Conservation (phyloP, 305 asterid genomes). For the Solanum hybrid region DNA sequence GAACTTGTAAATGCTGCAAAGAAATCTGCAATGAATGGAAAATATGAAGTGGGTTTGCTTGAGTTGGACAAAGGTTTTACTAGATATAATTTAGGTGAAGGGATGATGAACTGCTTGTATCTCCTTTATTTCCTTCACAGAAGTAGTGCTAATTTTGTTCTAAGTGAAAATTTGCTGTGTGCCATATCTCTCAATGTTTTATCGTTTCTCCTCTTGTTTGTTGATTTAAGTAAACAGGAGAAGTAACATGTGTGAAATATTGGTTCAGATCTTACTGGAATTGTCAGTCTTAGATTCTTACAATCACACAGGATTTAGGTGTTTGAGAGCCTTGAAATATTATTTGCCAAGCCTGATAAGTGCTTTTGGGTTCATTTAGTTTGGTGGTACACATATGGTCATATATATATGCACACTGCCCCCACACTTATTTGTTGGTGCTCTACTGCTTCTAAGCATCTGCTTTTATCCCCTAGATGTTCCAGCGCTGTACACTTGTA, state of each 20-base stretch:
- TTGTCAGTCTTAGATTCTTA: background rate
- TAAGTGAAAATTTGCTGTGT: background rate
- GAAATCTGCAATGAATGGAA: constrained; percentile 18
- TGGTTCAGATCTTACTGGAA: background rate
- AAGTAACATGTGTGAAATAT: background rate
- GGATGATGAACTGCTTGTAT: constrained; percentile 10
- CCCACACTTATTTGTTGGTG: background rate
- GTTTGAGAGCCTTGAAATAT: background rate
- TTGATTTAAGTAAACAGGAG: background rate
- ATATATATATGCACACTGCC: background rate
- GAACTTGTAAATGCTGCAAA: background rate
- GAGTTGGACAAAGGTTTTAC: constrained; percentile 15
- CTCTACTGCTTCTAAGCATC: background rate
- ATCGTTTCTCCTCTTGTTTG: background rate
- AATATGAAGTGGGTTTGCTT: constrained; percentile 18
- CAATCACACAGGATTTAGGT: background rate
- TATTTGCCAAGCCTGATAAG: background rate
- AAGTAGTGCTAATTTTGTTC: background rate
- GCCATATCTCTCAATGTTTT: background rate
- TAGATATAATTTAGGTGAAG: constrained; percentile 16
- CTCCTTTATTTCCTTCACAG: background rate
- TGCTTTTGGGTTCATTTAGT: background rate
- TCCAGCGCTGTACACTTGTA: background rate
- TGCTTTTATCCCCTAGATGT: background rate
- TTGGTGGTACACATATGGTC: background rate